Evolutionary conservation across 345 rosid genomes (phyloP).

Genomic region (Gossypium arboreum): DNA sequence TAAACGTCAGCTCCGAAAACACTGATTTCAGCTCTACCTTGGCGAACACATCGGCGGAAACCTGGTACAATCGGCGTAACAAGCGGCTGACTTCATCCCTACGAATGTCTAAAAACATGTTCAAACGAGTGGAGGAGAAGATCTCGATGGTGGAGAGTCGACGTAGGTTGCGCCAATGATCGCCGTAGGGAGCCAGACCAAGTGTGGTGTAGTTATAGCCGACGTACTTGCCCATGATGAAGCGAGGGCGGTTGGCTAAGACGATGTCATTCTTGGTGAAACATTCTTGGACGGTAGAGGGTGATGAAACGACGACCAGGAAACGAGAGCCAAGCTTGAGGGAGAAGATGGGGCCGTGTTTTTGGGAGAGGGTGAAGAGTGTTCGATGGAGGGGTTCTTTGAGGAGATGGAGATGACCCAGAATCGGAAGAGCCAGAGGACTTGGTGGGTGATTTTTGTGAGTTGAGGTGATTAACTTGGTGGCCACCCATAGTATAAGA

Average conservation of each 20-base stretch:
- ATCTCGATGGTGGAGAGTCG: neutral
- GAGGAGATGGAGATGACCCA: constrained; percentile 56
- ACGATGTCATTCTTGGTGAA: neutral
- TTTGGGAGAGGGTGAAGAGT: neutral
- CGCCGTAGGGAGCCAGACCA: neutral
- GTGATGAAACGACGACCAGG: neutral
- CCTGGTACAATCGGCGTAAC: neutral
- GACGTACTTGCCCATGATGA: neutral
- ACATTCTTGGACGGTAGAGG: neutral
- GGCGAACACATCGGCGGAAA: neutral
- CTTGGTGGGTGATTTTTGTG: constrained; percentile 39
- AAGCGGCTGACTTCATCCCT: neutral
- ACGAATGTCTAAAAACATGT: neutral
- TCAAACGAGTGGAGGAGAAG: neutral
- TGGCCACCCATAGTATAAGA: neutral
- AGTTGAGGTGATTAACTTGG: neutral
- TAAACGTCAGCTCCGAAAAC: constrained; percentile 2
- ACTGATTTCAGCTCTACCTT: neutral
- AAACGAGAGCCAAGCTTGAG: neutral
- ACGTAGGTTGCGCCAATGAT: constrained; percentile 7
- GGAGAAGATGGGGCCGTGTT: neutral
- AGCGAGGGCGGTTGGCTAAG: constrained; percentile 4
- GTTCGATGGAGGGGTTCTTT: constrained; percentile 23
- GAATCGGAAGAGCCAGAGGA: constrained; percentile 42
- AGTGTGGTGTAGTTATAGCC: neutral